Evolutionary conservation across 306 rosid species (phyloP), one percentile per base, ranked within the genome.

Genomic region (Quercus gilva): DNA sequence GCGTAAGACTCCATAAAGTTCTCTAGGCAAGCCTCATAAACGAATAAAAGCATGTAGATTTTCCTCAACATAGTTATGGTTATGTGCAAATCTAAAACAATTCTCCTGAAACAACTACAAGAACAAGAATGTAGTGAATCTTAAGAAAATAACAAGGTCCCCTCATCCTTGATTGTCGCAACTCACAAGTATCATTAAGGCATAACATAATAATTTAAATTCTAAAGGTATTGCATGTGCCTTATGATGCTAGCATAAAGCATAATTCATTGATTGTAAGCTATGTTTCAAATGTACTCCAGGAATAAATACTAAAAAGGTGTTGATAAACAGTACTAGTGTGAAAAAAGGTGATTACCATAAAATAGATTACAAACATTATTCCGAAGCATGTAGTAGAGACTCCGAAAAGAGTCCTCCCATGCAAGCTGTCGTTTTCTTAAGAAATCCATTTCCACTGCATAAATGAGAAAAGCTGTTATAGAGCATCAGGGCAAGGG

Each of bases 361-460:
- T 96, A 96, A 83, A 96, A 96, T 71, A 96, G 85, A 83, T 90
- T 84, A 74, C 98, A 95, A n/a, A 73, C 41, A 74, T 91, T 88
- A 71, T 87, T 88, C 23, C 97, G 93, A 79, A 96, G 90, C 94
- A 84, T 84, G 87, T 90, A 96, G 82, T 96, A 96, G 59, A 96
- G 98, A 82, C 92, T 84, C n/a, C 87, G 89, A 73, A 96, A 93
- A 76, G 99, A 90, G 53, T 93, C 94, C 82, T 90, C 98, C 99
- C 99, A 96, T 8, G 88, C 86, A 43, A 71, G 70, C 67, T 88
- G 98, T 12, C 99, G 92, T 69, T 83, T 88, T 76, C 86, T 87
- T 69, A 93, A 82, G 80, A 96, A 93, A 55, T 96, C 96, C 87
- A 82, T 65, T 78, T 95, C 99, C 81, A 74, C 93, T 84, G 82